Base-by-base conservation (phyloP, 1,139 yeast species). In the Lodderomyces theae region DNA sequence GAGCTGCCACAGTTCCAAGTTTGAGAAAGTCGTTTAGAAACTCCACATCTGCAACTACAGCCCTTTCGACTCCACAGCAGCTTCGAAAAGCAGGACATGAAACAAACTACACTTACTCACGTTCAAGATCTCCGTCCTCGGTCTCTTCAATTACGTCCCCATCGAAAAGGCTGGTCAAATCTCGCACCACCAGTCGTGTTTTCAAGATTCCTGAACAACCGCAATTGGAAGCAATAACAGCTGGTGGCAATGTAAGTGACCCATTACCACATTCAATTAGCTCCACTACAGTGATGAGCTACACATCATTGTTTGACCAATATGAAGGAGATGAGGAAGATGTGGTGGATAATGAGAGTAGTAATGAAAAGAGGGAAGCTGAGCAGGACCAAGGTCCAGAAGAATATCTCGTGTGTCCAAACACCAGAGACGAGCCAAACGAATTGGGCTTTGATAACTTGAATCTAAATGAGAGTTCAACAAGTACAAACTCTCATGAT, bases 261-360 rank as follows among this genome's bases (percentile, higher is more conserved):
- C 12, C 25, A 17, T 31, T 40, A n/a, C 31, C 33, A 2, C 35
- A 32, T 11, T 44, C 51, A 2, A 23, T 48, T 1, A 58, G 62
- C 42, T 36, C 47, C 5, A 47, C 41, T 22, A 49, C 58, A 1
- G 40, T 56, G 9, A 42, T 44, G 9, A 61, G 63, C 41, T 50
- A 57, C 38, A 38, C 57, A 5, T 61, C 65, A n/a, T 46, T 61
- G 25, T 53, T 60, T 32, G 63, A 57, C 32, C 45, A 52, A 4
- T 59, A 56, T 39, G 59, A 56, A 12, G 46, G 40, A 10, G 26
- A 23, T 11, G 32, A 34, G 22, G 22, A n/a, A 12, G 29, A 21
- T n/a, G 42, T 36, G 5, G 39, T 32, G 5, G 29, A 34, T 11
- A 12, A 22, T 4, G 42, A 40, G 3, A 37, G 32, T 4, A 17